Conservation (phyloP, 2,329 filamentous ascomycete species). For the Paracorniculantispora psalliotae region DNA sequence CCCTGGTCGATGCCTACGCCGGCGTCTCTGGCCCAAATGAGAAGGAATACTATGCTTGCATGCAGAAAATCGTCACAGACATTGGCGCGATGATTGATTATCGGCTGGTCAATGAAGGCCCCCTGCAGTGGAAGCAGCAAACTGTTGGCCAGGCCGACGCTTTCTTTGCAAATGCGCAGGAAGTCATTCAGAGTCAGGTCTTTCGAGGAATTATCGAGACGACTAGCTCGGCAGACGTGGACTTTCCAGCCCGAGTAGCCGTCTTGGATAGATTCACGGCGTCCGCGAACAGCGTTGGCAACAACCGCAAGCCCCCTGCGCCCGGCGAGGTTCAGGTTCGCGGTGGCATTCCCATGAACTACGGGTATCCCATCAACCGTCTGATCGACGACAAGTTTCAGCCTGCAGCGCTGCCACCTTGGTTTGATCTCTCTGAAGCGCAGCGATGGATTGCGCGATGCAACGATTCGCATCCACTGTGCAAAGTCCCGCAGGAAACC, state of each 20-base stretch:
- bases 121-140: background rate
- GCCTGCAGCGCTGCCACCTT: background rate
- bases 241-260: background rate
- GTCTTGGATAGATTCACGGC: background rate
- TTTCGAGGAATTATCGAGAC: background rate
- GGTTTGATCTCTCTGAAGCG: background rate
- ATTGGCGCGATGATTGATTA: background rate
- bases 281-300: background rate
- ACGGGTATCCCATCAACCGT: background rate
- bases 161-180: background rate
- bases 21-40: background rate
- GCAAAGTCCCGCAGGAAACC: background rate
- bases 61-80: background rate
- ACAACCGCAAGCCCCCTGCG: background rate
- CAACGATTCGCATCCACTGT: background rate
- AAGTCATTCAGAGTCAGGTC: background rate
- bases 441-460: background rate
- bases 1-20: background rate
- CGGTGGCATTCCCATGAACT: background rate
- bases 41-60: background rate
- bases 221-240: background rate
- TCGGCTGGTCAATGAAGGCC: background rate
- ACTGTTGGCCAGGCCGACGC: background rate
- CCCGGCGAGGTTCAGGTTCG: background rate
- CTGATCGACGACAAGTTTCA: background rate